Evolutionary conservation across 225 moss, liverwort and hornwort genomes (phyloP), one percentile per base, ranked within the genome.

Genomic region (Pseudoscleropodium purum): DNA sequence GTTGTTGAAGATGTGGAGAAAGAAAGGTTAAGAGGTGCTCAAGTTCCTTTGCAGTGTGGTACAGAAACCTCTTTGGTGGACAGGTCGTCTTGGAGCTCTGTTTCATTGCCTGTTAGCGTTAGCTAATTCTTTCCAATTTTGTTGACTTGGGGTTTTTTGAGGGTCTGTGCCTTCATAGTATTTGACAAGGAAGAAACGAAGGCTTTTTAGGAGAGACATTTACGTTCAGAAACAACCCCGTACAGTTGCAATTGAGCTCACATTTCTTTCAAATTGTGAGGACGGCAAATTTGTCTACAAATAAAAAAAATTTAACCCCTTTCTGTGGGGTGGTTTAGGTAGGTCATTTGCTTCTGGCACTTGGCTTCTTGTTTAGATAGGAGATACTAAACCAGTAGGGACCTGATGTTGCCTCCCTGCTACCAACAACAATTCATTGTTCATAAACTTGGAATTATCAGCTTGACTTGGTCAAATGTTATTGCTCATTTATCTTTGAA

Each of bases 51-150:
- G 63, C 89, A 80, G 75, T 94, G 94, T 79, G 89, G 90, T 25
- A 10, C 93, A 12, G 91, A 94, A 79, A 45, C 34, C 47, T 51
- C n/a, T n/a, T n/a, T n/a, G n/a, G n/a, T n/a, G n/a, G 88, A 91
- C 54, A 75, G 89, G 23, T 69, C 84, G 51, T 64, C 84, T 61
- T 69, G 91, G 91, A 91, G 90, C 81, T 83, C 93, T 33, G 79
- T 90, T 18, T 64, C 90, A 8, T 57, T 89, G 77, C 91, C 90
- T 49, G 91, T 94, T n/a, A 82, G 84, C 65, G 94, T 93, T n/a
- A 91, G 81, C 66, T 94, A 78, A 94, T 83, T 86, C 73, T 57
- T 86, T 75, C 62, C 83, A 63, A 73, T 43, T 82, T 85, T 69
- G 31, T 68, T 9, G 39, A 80, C 47, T 90, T 84, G 86, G 51